Evolutionary conservation across 805 yeast species (phyloP).

Genomic region (Maudiozyma barnettii): DNA sequence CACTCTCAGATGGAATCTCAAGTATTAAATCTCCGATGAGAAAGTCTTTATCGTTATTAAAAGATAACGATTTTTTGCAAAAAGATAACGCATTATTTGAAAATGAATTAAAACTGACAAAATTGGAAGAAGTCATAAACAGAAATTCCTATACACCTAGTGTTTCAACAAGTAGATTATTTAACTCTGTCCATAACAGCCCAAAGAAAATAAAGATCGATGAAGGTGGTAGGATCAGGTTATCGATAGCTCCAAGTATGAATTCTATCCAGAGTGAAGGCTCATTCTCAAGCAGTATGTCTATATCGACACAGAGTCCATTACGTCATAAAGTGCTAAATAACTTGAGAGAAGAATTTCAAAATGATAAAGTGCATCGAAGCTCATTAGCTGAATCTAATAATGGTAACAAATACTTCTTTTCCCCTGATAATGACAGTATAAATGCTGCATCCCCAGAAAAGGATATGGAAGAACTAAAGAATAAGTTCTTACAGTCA

Average conservation of each 20-base stretch:
- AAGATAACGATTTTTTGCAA: constrained; percentile 10
- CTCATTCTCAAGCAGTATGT: constrained; percentile 10
- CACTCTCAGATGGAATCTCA: background rate
- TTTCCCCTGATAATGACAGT: constrained; percentile 23
- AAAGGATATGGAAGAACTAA: constrained; percentile 24
- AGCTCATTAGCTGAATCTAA: background rate
- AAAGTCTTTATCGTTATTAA: background rate
- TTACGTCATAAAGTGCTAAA: background rate
- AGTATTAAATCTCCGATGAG: background rate
- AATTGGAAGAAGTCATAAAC: constrained; percentile 9
- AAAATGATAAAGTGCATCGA: background rate
- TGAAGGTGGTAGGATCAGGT: constrained; percentile 4
- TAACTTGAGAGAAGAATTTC: constrained; percentile 10
- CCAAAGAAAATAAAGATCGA: background rate
- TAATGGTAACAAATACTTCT: constrained; percentile 19
- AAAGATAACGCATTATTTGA: constrained; percentile 15
- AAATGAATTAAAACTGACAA: constrained; percentile 14
- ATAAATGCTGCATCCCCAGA: constrained; percentile 26
- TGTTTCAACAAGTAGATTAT: constrained; percentile 19
- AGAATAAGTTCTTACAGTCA: constrained; percentile 20
- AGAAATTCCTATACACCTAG: constrained; percentile 11
- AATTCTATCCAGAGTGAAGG: constrained; percentile 20
- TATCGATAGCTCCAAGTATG: constrained; percentile 25
- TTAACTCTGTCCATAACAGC: constrained; percentile 15
- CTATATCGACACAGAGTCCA: background rate